A percentile compares a stretch with the other conserved stretches of the same genome.
Conservation (phyloP, 441 rosid species). For the Pelargonium myrrhifolium region DNA sequence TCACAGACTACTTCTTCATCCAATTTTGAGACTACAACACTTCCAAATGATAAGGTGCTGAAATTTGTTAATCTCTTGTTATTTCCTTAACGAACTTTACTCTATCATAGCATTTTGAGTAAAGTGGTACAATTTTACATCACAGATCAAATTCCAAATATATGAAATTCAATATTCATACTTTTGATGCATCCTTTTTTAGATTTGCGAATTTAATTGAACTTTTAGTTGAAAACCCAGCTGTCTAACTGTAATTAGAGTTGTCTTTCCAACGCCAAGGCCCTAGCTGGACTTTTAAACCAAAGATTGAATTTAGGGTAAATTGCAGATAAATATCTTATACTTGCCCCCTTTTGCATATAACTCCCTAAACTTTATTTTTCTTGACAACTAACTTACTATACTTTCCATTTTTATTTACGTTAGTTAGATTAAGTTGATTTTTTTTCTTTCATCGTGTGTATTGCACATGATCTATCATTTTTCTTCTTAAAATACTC, state of each 20-base stretch:
- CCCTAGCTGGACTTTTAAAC: not conserved
- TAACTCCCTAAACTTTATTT: not conserved
- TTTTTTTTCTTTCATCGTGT: no score
- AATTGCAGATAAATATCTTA: no score
- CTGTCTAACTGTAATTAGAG: not conserved
- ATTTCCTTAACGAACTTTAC: not conserved
- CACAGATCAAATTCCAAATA: not conserved
- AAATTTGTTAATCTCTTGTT: conserved; percentile 5
- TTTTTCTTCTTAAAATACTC: no score
- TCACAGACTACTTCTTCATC: conserved; percentile 42
- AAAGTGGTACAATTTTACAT: not conserved
- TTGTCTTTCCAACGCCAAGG: not conserved
- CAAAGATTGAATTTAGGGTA: not conserved
- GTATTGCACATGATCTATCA: no score
- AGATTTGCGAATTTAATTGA: not conserved
- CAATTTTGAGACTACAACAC: conserved; percentile 29
- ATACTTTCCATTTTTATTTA: no score
- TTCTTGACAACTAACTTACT: no score
- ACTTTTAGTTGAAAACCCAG: not conserved
- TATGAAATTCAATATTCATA: not conserved
- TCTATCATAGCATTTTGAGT: not conserved
- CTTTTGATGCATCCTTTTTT: no score
- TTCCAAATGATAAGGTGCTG: conserved; percentile 43
- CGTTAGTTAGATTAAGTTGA: no score
- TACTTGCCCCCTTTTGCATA: no score